Percentiles rank a stretch among this genome's conserved stretches.
Evolutionary conservation across 306 rosid species (phyloP).

Genomic region (Leucaena leucocephala): DNA sequence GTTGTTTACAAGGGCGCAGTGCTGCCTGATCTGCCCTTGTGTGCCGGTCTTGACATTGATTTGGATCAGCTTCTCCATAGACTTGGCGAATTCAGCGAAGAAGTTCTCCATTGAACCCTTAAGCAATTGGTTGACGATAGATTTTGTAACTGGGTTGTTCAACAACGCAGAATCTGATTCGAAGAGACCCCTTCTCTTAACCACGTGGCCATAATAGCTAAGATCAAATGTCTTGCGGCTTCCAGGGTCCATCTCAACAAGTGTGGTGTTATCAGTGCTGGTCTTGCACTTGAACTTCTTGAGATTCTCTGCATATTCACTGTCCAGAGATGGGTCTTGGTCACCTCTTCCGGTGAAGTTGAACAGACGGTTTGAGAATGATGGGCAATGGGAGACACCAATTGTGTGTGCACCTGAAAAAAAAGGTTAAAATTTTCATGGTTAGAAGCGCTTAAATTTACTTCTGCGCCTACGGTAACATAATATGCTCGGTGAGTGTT

Average conservation of each 20-base stretch:
- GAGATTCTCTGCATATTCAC: constrained; percentile 63
- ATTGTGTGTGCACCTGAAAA: constrained; percentile 82
- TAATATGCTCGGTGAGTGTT: neutral
- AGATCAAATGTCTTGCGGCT: constrained; percentile 76
- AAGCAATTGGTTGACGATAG: constrained; percentile 49
- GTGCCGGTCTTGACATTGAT: constrained; percentile 57
- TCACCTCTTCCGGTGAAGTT: constrained; percentile 74
- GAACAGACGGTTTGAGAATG: constrained; percentile 61
- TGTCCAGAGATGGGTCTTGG: constrained; percentile 72
- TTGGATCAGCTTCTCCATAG: constrained; percentile 84
- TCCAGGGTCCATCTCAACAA: constrained; percentile 87
- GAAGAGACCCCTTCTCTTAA: constrained; percentile 76
- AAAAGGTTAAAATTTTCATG: neutral
- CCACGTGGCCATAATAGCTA: constrained; percentile 52
- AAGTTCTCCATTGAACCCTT: constrained; percentile 49
- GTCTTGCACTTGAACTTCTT: constrained; percentile 62
- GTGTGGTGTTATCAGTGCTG: constrained; percentile 47
- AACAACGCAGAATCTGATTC: constrained; percentile 72
- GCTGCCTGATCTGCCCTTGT: constrained; percentile 74
- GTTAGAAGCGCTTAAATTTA: neutral
- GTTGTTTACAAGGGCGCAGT: constrained; percentile 58
- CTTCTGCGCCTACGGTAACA: neutral
- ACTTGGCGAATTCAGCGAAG: constrained; percentile 54
- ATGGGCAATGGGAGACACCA: constrained; percentile 69
- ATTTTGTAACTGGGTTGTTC: constrained; percentile 46